A percentile compares a stretch with the other conserved stretches of the same genome.
Evolutionary conservation across 257 asterid genomes (phyloP).

Genomic region (Datura wrightii): DNA sequence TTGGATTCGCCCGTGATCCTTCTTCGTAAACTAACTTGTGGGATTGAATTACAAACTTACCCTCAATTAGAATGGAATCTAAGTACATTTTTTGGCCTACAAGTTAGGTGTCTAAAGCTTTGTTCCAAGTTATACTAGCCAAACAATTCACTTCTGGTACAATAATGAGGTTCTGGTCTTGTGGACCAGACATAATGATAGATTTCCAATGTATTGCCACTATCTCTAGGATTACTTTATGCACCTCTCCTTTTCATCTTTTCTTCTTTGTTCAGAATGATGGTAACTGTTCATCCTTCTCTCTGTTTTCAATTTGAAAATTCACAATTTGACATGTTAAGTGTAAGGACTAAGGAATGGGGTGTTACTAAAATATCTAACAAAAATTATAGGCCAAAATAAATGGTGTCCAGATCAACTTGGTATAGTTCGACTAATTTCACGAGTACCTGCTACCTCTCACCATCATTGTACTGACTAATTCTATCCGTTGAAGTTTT

Average conservation of each 20-base stretch:
- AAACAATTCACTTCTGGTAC: not conserved
- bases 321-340: not conserved
- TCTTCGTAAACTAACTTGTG: too few species aligned
- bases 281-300: conserved; percentile 10
- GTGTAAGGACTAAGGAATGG: not conserved
- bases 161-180: not conserved
- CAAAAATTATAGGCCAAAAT: not conserved
- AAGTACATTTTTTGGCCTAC: not conserved
- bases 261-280: not conserved
- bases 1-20: too few species aligned
- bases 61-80: conserved; percentile 1
- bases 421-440: not conserved
- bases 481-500: not conserved
- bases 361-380: not conserved
- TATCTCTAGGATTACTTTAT: not conserved
- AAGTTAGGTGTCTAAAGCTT: not conserved
- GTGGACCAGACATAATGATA: conserved; percentile 21
- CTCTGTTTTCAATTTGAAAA: not conserved
- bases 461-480: not conserved
- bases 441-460: not conserved
- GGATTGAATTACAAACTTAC: not conserved
- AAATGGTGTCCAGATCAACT: not conserved
- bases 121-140: not conserved
- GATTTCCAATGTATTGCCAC: conserved; percentile 18
- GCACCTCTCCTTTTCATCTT: conserved; percentile 9